Conservation (phyloP, 768 basidiomycete species). For the Boletus patriciae region DNA sequence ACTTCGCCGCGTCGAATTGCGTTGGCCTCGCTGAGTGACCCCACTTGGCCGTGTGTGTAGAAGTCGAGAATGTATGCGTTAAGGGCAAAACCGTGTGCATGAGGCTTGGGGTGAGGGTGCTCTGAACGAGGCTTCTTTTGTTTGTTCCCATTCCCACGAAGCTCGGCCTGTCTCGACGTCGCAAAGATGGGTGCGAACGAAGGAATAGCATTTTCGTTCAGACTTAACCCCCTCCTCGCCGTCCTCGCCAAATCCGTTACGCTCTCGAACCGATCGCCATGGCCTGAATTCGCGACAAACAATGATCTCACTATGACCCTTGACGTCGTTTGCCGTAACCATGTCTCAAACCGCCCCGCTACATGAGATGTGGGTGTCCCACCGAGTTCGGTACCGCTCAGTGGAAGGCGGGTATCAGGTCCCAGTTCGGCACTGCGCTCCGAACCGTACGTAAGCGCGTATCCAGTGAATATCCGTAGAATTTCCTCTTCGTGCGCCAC, state of each 20-base stretch:
- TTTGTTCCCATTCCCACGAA: neutral
- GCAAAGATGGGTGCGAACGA: constrained; percentile 42
- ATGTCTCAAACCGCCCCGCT: constrained; percentile 31
- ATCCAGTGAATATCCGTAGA: constrained; percentile 53
- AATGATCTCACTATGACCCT: constrained; percentile 48
- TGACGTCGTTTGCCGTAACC: constrained; percentile 42
- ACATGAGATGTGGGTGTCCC: constrained; percentile 5
- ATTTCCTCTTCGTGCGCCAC: constrained; percentile 49
- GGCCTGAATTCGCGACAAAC: constrained; percentile 70
- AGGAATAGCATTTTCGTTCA: constrained; percentile 63
- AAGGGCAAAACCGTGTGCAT: constrained; percentile 33
- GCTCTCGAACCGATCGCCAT: constrained; percentile 51
- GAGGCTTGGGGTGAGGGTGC: neutral
- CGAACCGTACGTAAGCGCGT: constrained; percentile 50
- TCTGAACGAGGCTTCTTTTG: too few species aligned
- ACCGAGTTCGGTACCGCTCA: constrained; percentile 39
- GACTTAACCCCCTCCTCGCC: constrained; percentile 49
- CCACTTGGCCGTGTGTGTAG: constrained; percentile 60
- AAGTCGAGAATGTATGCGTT: constrained; percentile 73
- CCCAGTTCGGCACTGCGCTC: constrained; percentile 41
- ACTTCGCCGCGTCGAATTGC: constrained; percentile 60
- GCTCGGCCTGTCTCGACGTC: constrained; percentile 20
- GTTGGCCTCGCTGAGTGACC: constrained; percentile 50
- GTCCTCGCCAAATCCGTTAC: constrained; percentile 55
- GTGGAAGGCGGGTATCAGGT: constrained; percentile 47